Conservation (phyloP, 139 green algal genomes). For the Coelastrella sp. region DNA sequence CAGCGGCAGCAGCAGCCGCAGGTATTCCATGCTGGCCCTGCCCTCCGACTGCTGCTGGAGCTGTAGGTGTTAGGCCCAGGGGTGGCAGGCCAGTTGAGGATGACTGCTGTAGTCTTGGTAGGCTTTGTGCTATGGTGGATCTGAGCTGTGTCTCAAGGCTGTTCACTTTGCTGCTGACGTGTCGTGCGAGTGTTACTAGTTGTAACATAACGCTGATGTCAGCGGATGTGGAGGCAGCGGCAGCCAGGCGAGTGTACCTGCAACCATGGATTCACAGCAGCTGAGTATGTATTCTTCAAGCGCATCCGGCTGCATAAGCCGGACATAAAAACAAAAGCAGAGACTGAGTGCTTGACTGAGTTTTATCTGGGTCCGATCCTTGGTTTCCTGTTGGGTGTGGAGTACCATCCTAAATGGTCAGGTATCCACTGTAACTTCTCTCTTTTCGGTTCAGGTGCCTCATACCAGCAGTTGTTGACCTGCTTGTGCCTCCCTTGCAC, state of each 20-base stretch:
- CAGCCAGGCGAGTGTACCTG: slow-evolving; percentile 31
- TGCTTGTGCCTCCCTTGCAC: too few species aligned
- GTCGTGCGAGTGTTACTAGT: slow-evolving; percentile 26
- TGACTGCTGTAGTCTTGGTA: slow-evolving; percentile 6
- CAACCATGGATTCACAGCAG: not conserved
- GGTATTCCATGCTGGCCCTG: not conserved
- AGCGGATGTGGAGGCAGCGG: slow-evolving; percentile 19
- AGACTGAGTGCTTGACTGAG: too few species aligned
- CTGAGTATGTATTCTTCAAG: too few species aligned
- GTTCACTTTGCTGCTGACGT: not conserved
- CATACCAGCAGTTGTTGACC: too few species aligned
- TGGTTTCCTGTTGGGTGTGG: too few species aligned
- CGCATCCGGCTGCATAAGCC: too few species aligned
- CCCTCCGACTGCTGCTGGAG: not conserved
- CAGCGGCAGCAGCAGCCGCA: slow-evolving; percentile 17
- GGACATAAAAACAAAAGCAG: too few species aligned
- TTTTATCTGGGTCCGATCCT: too few species aligned
- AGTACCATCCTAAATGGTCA: too few species aligned
- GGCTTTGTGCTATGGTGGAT: not conserved
- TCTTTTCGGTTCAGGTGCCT: too few species aligned
- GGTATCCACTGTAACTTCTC: too few species aligned
- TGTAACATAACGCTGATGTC: slow-evolving; percentile 40
- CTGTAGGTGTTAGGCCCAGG: not conserved
- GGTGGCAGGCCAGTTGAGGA: slow-evolving; percentile 24
- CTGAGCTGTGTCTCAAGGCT: slow-evolving; percentile 21